Base-by-base conservation (phyloP, 305 asterid genomes). In the Lippia alba region DNA sequence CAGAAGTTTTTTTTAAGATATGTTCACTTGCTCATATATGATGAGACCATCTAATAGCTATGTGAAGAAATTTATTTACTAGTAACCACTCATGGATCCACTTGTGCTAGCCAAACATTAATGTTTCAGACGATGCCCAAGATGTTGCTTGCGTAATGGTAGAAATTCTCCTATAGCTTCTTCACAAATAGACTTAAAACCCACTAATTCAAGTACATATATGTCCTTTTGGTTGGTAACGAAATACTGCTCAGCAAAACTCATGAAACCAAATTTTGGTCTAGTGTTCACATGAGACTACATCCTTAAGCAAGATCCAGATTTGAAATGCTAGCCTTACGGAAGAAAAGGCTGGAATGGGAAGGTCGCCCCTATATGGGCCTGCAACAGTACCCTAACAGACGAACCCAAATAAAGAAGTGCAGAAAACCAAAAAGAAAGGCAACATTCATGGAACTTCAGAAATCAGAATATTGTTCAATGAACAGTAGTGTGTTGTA, bases 1-100 rank as follows among this genome's bases (percentile, higher is more conserved):
- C 45, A 62, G 12, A 14, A 58, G 44, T 44, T 40, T 56, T 67
- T 40, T 70, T 56, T 57, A 60, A n/a, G n/a, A 73, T 60, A 59
- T 5, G 5, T 36, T 36, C 6, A 36, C 41, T 36, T 36, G 41
- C 4, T 36, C 41, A 36, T 5, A 36, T 36, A 36, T 36, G 41
- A 36, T 4, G 6, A 4, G 41, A 8, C 9, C 41, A 8, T 36
- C 41, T 36, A 36, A 5, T 36, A 8, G 30, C 76, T 69, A 40
- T 65, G 46, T 40, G 60, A 15, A 53, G 46, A 59, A 48, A 30
- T 65, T 62, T 57, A 72, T 79, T 78, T 70, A 77, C 64, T 74
- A 78, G 46, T 57, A 73, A 72, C 64, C 73, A 67, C 41, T 36
- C 49, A 44, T 44, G 49, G 12, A 5, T 39, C 4, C 14, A 0